Base-by-base conservation (phyloP, 1,284 basidiomycete genomes). In the Trichosporon faecale region DNA sequence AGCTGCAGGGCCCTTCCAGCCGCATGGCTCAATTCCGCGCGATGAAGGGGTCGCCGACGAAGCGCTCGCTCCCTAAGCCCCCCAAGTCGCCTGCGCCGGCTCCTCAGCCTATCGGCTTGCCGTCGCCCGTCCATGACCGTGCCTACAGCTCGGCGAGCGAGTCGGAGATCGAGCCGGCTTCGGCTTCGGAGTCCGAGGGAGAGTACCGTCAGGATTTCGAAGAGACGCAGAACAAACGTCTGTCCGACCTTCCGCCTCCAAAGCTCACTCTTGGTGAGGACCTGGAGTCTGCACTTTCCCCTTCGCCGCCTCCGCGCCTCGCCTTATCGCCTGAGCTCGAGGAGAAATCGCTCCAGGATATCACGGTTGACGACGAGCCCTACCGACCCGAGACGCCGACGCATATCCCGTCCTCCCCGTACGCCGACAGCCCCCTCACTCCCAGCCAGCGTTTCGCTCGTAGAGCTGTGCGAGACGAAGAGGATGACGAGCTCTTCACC, bases 1-100 rank as follows among this genome's bases (percentile, higher is more conserved):
- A 70, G 69, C 85, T 70, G 75, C 79, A 71, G 52, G 73, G 74
- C 0, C 73, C 61, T 72, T 83, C 73, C 84, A 83, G 2, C 66
- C 79, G 75, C 8, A 75, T 73, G 71, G 65, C 71, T 18, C 70
- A 68, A 65, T 74, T 74, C 67, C 70, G 67, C 37, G 37, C 64
- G 5, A 23, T 29, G 31, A 69, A 71, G 67, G 44, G 63, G 14
- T 49, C 64, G 21, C 67, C 70, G 12, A 66, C 70, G 7, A 75
- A 73, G 66, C 40, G 35, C 25, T 46, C 64, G 40, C 64, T 52
- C 5, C n/a, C 65, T 23, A 66, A 61, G 66, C 64, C 80, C 65
- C 77, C 79, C 1, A 78, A 79, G 64, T 5, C 23, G 3, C 78
- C 78, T 0, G 68, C 75, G 9, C 78, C 80, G 29, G 75, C 76